A percentile compares a stretch with the other conserved stretches of the same genome.
phyloP scores from a whole-genome alignment of 768 basidiomycete genomes.

The Suillus spraguei region DNA sequence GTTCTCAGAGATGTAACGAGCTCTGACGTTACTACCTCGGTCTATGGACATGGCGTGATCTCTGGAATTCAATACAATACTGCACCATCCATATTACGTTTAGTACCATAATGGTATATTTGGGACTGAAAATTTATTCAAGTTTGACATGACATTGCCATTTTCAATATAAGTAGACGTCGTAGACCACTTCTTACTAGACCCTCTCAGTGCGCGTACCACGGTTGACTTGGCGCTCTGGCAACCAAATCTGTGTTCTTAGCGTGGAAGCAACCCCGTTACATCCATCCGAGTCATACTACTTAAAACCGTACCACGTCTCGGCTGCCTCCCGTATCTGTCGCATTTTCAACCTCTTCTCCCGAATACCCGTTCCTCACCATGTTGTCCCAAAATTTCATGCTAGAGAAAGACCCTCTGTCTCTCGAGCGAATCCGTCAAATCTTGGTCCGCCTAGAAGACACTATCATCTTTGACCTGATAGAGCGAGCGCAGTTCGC shows the following conservation, averaged over 20 bases:
- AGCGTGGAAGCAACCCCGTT: conserved; percentile 4
- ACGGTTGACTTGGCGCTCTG: not conserved
- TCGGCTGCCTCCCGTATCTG: not conserved
- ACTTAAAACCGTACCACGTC: conserved; percentile 10
- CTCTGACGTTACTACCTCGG: not conserved
- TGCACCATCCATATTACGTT: no score
- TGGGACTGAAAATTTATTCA: no score
- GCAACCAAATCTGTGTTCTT: not conserved
- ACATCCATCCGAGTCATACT: not conserved
- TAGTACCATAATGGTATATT: no score
- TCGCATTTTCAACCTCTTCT: not conserved
- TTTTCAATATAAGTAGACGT: no score
- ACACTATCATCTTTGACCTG: conserved; percentile 97
- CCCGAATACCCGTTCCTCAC: conserved; percentile 14
- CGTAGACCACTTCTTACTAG: no score
- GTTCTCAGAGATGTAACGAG: not conserved
- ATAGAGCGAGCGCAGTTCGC: conserved; percentile 99
- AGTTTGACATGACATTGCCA: no score
- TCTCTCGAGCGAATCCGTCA: conserved; percentile 87
- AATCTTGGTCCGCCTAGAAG: conserved; percentile 88
- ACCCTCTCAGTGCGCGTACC: no score
- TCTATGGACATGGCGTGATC: conserved; percentile 2
- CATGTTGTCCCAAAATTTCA: conserved; percentile 70
- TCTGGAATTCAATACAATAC: no score
- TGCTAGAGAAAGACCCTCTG: conserved; percentile 71